Evolutionary conservation across 2,329 filamentous ascomycete genomes (phyloP), one percentile per base, ranked within the genome.

Genomic region (Sporothrix variecibatus): DNA sequence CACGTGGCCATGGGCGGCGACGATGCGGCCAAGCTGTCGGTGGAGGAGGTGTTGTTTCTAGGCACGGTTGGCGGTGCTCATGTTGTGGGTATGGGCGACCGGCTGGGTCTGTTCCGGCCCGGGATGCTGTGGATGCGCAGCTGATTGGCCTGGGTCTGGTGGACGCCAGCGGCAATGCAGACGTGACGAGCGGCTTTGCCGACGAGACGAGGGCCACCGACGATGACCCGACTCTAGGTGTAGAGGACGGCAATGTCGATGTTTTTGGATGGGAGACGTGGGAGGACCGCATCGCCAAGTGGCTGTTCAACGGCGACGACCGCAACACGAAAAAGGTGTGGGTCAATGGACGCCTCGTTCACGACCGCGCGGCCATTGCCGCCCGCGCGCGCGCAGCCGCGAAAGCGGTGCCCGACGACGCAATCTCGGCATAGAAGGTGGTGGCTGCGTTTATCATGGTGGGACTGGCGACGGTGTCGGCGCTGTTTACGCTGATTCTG

Each of bases 51-150:
- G 17, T 81, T 99, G 72, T 97, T 93, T 80, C 87, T 99, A 0
- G 95, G 91, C 0, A 99, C 96, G 0, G 84, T 90, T n/a, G 96
- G 96, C 12, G 96, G 96, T 0, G 96, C 96, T 0, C 86, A 88
- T 46, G 93, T 96, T 0, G 88, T 98, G 0, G 93, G 94, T 0
- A 85, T 98, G 75, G 87, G 87, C 56, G 86, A 89, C 9, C 88
- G 85, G 75, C 87, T 98, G 20, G 96, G 96, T 2, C 91, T 87
- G 0, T 98, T 98, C 81, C 93, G 94, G 76, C 87, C 92, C 0
- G 96, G 95, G 0, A 96, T 92, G 91, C 89, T 94, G 77, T 98
- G 92, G 96, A 99, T 86, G 94, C 93, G 75, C 94, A 98, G 85
- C 86, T 97, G 78, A 86, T 99, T 72, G 85, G 87, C 11, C 82